Evolutionary conservation across 2,329 filamentous ascomycete genomes (phyloP).

Genomic region (Penicillium freii): DNA sequence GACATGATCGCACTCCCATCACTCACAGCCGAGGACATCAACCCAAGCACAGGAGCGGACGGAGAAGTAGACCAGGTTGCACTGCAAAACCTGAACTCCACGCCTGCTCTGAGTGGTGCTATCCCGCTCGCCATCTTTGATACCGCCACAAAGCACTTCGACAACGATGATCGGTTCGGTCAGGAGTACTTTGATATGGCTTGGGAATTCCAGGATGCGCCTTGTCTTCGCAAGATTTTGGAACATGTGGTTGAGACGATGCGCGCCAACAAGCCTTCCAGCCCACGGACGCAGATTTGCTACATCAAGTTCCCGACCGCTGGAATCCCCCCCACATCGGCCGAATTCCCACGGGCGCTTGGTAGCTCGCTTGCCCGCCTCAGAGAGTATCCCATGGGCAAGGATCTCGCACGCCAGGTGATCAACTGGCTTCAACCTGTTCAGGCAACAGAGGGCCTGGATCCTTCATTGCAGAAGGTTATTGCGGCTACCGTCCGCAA

Average conservation of each 20-base stretch:
- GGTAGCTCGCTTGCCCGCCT: constrained; percentile 64
- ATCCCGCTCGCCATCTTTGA: constrained; percentile 93
- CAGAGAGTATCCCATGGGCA: constrained; percentile 49
- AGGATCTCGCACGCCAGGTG: constrained; percentile 47
- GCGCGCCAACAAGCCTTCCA: constrained; percentile 57
- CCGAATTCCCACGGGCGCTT: constrained; percentile 71
- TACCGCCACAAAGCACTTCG: constrained; percentile 73
- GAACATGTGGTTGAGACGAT: constrained; percentile 69
- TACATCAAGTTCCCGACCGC: constrained; percentile 69
- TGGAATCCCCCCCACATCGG: constrained; percentile 60
- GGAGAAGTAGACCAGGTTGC: constrained; percentile 53
- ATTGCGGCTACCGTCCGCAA: constrained; percentile 42
- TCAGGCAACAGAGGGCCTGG: constrained; percentile 47
- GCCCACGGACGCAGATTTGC: constrained; percentile 66
- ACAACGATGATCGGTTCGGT: constrained; percentile 64
- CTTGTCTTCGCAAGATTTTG: constrained; percentile 64
- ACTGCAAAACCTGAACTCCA: constrained; percentile 64
- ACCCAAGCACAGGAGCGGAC: constrained; percentile 54
- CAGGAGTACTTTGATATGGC: constrained; percentile 81
- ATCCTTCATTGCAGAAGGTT: constrained; percentile 55
- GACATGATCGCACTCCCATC: constrained; percentile 59
- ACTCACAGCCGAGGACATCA: constrained; percentile 62
- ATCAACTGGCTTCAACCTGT: constrained; percentile 51
- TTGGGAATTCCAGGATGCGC: constrained; percentile 64
- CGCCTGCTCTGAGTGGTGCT: constrained; percentile 84